Base-by-base conservation (phyloP, 805 yeast species). In the Wickerhamiella musiphila region DNA sequence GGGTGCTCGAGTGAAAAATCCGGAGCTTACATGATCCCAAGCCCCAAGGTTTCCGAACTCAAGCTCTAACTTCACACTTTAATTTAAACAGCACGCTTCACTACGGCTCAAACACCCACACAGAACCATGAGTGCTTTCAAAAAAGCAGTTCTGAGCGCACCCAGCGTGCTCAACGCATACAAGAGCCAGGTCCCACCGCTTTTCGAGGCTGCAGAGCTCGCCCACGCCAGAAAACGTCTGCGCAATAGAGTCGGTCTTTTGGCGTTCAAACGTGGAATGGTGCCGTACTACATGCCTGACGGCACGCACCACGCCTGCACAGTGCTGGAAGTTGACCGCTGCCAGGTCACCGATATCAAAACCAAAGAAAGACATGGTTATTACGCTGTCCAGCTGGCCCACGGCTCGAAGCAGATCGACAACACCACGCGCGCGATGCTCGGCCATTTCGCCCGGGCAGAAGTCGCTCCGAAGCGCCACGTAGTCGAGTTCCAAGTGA, bases 241-340 rank as follows among this genome's bases (percentile, higher is more conserved):
- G 22, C 71, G 82, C 18, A 53, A 56, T 27, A 71, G 98, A 55
- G 73, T 93, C 6, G 98, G 98, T 9, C 59, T 81, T 14, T 57
- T 86, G 18, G 93, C 92, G 1, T 60, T 71, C 41, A 90, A 90
- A 52, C 63, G 76, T 36, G 96, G 95, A 12, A 86, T 86, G 94
- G 72, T 83, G 31, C 71, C 90, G 11, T 78, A 71, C 67, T 86
- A 67, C 39, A 65, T 66, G 18, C 56, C 57, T 23, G 63, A 63
- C 10, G 96, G 94, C 18, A 62, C 60, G 33, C 72, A 72, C 40
- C 54, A 65, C 34, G 84, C 93, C 2, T 90, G 92, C 30, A 90
- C 98, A 4, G 78, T 90, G 6, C 60, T 90, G 25, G 92, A 83
- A 51, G 67, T 90, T 38, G 78, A 83, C 52, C 70, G 84, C 35